phyloP scores from a whole-genome alignment of 805 yeast genomes.

The Clavispora carvajalis region DNA sequence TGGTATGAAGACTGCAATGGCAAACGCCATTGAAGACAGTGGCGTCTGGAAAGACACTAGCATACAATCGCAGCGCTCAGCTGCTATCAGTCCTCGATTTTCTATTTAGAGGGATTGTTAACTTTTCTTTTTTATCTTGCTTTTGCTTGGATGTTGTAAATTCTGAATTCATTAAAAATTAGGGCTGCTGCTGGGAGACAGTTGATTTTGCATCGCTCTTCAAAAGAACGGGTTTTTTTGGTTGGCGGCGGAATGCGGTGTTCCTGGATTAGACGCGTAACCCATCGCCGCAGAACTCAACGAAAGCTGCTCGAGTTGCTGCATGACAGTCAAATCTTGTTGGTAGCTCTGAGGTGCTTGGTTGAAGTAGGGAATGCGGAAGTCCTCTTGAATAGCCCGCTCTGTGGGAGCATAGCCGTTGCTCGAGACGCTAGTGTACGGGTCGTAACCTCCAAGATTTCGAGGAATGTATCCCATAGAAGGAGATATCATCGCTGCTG shows the following conservation, averaged over 20 bases:
- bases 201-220: background rate
- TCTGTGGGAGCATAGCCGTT: background rate
- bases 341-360: conserved; percentile 1
- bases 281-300: conserved; percentile 44
- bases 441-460: background rate
- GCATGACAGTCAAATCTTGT: conserved; percentile 30
- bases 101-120: background rate
- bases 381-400: background rate
- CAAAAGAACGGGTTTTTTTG: conserved; percentile 23
- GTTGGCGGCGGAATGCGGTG: conserved; percentile 25
- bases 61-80: too few relatives aligned
- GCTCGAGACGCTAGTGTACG: background rate
- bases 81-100: background rate
- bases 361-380: background rate
- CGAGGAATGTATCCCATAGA: conserved; percentile 1
- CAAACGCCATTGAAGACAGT: background rate
- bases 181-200: background rate
- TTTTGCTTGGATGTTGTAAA: background rate
- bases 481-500: background rate
- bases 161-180: background rate
- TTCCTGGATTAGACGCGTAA: conserved; percentile 40
- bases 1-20: background rate
- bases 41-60: background rate
- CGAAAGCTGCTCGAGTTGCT: conserved; percentile 42
- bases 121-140: conserved; percentile 1